Evolutionary conservation across 305 asterid species (phyloP).

Genomic region (Fraxinus greggii): DNA sequence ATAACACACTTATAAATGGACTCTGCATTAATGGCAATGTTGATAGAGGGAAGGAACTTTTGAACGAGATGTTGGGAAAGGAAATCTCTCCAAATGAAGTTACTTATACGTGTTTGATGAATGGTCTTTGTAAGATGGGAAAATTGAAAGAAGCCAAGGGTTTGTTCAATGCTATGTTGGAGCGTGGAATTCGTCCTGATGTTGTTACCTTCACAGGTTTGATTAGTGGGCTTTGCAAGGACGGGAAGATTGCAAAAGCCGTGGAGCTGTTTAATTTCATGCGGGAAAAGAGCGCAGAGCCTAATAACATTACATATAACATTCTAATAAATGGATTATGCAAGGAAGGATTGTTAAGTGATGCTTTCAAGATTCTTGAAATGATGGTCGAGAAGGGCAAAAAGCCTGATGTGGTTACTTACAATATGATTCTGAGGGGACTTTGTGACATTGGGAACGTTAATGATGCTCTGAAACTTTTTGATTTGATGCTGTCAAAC

Average conservation of each 20-base stretch:
- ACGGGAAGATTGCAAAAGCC: constrained; percentile 50
- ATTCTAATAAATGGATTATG: constrained; percentile 45
- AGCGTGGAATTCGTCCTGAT: constrained; percentile 53
- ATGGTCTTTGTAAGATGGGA: constrained; percentile 54
- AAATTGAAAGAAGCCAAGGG: constrained; percentile 46
- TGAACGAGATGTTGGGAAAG: constrained; percentile 51
- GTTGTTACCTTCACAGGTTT: constrained; percentile 48
- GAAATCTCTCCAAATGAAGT: constrained; percentile 53
- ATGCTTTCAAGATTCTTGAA: constrained; percentile 51
- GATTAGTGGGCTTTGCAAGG: constrained; percentile 47
- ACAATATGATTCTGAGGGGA: constrained; percentile 47
- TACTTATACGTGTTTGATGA: constrained; percentile 55
- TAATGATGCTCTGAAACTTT: constrained; percentile 48
- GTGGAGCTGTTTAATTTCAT: constrained; percentile 54
- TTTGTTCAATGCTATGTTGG: constrained; percentile 52
- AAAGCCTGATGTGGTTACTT: constrained; percentile 52
- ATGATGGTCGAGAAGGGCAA: constrained; percentile 50
- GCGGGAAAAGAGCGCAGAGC: constrained; percentile 54
- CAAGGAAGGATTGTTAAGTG: constrained; percentile 46
- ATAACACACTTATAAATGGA: constrained; percentile 51
- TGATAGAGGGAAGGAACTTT: constrained; percentile 45
- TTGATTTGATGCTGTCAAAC: constrained; percentile 41
- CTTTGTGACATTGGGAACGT: constrained; percentile 51
- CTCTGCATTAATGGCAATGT: constrained; percentile 47
- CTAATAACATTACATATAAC: constrained; percentile 22